Conservation (phyloP, 2,329 filamentous ascomycete genomes). For the Achaetomium macrosporum region DNA sequence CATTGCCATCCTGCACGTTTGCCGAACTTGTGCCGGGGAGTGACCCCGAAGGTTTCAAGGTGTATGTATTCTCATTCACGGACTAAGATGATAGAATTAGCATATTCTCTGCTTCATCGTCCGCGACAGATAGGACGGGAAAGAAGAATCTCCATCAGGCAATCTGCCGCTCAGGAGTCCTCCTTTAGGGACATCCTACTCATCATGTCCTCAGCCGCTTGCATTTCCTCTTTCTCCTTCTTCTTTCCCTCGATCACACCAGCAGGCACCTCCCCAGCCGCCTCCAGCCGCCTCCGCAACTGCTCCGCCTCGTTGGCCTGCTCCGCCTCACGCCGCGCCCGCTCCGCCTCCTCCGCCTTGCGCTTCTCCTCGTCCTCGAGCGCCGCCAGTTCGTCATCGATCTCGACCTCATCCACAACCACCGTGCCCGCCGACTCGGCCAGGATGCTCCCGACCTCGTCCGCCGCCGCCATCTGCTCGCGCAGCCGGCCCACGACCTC, state of each 20-base stretch:
- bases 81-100: slow-evolving; percentile 16
- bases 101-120: not conserved
- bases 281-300: slow-evolving; percentile 44
- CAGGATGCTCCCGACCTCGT: slow-evolving; percentile 75
- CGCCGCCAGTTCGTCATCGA: slow-evolving; percentile 80
- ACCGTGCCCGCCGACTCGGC: slow-evolving; percentile 50
- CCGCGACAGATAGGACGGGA: not conserved
- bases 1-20: no score
- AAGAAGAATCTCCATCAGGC: slow-evolving; percentile 2
- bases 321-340: slow-evolving; percentile 34
- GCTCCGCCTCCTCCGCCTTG: slow-evolving; percentile 44
- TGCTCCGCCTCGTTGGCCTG: slow-evolving; percentile 43
- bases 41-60: not conserved
- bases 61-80: slow-evolving; percentile 3
- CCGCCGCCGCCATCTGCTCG: slow-evolving; percentile 73
- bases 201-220: slow-evolving; percentile 24
- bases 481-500: slow-evolving; percentile 68
- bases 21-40: no score
- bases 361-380: slow-evolving; percentile 58
- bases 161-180: slow-evolving; percentile 18
- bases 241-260: slow-evolving; percentile 26
- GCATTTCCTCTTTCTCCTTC: slow-evolving; percentile 24
- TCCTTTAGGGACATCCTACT: slow-evolving; percentile 36
- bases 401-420: slow-evolving; percentile 69
- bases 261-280: slow-evolving; percentile 35